Percentiles rank a stretch among this genome's conserved stretches.
Evolutionary conservation across 306 rosid species (phyloP).

Genomic region (Pyrus betulifolia): DNA sequence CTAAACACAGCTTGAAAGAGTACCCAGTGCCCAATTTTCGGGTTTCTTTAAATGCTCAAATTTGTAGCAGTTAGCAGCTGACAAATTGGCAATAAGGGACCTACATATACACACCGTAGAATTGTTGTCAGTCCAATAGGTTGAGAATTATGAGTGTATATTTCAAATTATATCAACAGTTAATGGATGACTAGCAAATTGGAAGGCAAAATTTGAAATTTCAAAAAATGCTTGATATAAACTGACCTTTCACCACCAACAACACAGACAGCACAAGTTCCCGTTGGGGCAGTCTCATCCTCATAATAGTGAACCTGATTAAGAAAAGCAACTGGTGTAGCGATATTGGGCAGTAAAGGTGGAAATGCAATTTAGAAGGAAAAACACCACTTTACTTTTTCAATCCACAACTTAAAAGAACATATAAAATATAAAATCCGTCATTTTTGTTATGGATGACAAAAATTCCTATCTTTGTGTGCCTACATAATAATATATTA

Average conservation of each 20-base stretch:
- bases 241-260: constrained; percentile 65
- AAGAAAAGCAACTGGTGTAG: not conserved
- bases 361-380: not conserved
- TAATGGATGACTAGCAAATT: not conserved
- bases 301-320: constrained; percentile 82
- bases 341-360: not conserved
- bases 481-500: not conserved
- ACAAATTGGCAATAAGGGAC: constrained; percentile 90
- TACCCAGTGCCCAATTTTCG: constrained; percentile 95
- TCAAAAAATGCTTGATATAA: not conserved
- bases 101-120: constrained; percentile 16
- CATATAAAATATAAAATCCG: not conserved
- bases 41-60: constrained; percentile 68
- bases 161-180: not conserved
- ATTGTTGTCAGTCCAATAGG: not conserved
- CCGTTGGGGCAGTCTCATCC: constrained; percentile 42
- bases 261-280: constrained; percentile 10
- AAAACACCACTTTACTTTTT: not conserved
- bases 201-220: not conserved
- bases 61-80: constrained; percentile 97
- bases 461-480: not conserved
- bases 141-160: not conserved
- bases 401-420: not conserved
- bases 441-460: not conserved
- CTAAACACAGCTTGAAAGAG: not conserved